phyloP scores from a whole-genome alignment of 768 basidiomycete genomes.

The Dictyophora rubrovolvata region DNA sequence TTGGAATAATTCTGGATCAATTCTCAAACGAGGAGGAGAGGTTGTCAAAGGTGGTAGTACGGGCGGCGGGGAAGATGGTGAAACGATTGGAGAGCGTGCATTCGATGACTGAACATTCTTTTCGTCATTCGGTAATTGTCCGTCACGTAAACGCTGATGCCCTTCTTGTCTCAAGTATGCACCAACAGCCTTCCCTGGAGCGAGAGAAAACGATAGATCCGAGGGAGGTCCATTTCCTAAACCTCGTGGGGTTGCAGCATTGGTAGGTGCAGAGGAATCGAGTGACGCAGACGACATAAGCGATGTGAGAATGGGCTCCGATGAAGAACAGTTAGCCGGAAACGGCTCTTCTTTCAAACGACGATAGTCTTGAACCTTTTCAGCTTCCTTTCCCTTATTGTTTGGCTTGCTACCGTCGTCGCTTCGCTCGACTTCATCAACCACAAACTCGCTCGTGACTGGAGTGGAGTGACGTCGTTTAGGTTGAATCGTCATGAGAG shows the following conservation, averaged over 20 bases:
- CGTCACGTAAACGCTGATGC: too few relatives aligned
- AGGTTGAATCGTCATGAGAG: neutral
- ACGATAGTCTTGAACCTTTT: too few relatives aligned
- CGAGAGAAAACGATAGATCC: too few relatives aligned
- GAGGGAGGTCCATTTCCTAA: too few relatives aligned
- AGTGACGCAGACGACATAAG: neutral
- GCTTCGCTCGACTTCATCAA: neutral
- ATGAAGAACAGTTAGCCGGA: neutral
- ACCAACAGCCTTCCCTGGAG: too few relatives aligned
- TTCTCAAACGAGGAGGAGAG: neutral
- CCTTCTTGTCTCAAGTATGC: too few relatives aligned
- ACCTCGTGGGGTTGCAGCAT: too few relatives aligned
- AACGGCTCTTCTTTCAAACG: too few relatives aligned
- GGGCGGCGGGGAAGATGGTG: neutral
- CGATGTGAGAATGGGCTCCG: neutral
- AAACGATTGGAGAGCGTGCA: neutral
- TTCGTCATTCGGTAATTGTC: too few relatives aligned
- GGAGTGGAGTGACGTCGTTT: constrained; percentile 48
- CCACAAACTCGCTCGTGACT: constrained; percentile 20
- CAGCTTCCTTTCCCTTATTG: too few relatives aligned
- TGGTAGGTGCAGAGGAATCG: too few relatives aligned
- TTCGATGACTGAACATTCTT: neutral
- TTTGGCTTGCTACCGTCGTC: neutral
- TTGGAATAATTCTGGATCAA: neutral
- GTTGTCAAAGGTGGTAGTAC: neutral